A percentile compares a stretch with the other conserved stretches of the same genome.
These are phyloP conservation scores for Yarrowia alimentaria DNA, from an alignment of 805 yeast genomes.

Conservation along the genomic window DNA sequence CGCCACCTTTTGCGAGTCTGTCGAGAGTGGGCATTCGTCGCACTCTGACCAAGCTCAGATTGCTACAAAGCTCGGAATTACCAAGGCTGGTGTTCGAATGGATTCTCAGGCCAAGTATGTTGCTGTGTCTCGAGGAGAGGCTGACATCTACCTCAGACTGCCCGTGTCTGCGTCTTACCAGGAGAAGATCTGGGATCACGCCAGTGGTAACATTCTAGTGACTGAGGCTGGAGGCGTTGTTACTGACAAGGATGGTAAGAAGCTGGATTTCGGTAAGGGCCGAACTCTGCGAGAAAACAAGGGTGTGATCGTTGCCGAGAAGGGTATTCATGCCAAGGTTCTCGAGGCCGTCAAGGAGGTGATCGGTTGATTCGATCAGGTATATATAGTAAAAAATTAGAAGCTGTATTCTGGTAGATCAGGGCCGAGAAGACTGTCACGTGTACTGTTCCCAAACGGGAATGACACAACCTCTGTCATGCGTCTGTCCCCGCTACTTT, in stretches of 20 bases:
- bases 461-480: too few species aligned
- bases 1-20: conserved; percentile 83
- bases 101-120: conserved; percentile 98
- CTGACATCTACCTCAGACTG: conserved; percentile 85
- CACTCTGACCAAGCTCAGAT: conserved; percentile 80
- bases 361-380: conserved; percentile 49
- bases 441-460: too few species aligned
- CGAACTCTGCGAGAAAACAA: conserved; percentile 68
- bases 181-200: conserved; percentile 99
- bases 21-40: conserved; percentile 91
- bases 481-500: too few species aligned
- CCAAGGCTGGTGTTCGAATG: conserved; percentile 61
- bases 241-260: conserved; percentile 73
- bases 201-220: conserved; percentile 87
- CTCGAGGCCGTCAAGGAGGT: conserved; percentile 47
- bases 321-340: conserved; percentile 49
- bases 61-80: conserved; percentile 61
- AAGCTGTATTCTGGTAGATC: not conserved
- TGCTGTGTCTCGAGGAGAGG: conserved; percentile 83
- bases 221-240: conserved; percentile 91
- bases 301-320: conserved; percentile 87
- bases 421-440: too few species aligned
- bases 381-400: conserved; percentile 39
- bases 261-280: conserved; percentile 81
- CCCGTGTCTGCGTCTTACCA: conserved; percentile 74